A percentile compares a stretch with the other conserved stretches of the same genome.
Conservation (phyloP, 768 basidiomycete species). For the Leucosporidium scottii region DNA sequence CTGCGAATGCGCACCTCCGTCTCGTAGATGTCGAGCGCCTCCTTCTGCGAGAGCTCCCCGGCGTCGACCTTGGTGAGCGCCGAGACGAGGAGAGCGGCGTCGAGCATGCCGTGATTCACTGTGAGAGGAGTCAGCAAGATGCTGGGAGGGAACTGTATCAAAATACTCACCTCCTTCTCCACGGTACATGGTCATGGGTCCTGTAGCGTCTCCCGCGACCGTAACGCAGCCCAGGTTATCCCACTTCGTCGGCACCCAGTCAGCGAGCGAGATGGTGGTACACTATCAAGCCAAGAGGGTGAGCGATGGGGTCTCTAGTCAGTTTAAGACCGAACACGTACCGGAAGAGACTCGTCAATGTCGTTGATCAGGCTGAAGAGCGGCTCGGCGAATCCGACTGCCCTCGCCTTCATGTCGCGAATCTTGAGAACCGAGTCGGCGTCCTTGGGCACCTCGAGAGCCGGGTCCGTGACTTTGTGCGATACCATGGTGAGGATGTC, state of each 20-base stretch:
- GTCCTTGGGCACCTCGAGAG: not conserved
- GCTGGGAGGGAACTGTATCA: too few relatives aligned
- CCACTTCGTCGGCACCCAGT: conserved; percentile 4
- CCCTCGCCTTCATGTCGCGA: conserved; percentile 1
- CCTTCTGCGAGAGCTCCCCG: not conserved
- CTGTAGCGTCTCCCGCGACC: conserved; percentile 1
- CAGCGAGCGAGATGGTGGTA: conserved; percentile 3
- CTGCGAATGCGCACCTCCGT: conserved; percentile 1
- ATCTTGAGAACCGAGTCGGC: not conserved
- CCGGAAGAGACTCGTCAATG: not conserved
- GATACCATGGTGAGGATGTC: conserved; percentile 9
- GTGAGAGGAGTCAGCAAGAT: too few relatives aligned
- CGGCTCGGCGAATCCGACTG: conserved; percentile 3
- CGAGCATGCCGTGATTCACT: conserved; percentile 10
- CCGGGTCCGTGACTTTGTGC: conserved; percentile 1
- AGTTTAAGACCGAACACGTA: too few relatives aligned
- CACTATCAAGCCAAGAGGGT: not conserved
- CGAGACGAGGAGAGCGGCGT: conserved; percentile 7
- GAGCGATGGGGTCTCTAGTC: not conserved
- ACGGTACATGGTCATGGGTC: conserved; percentile 11
- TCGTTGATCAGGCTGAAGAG: not conserved
- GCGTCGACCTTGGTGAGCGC: not conserved
- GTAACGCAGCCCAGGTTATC: conserved; percentile 6
- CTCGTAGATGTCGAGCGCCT: conserved; percentile 4
- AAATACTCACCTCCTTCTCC: conserved; percentile 5